Evolutionary conservation across 179 eudicot genomes (phyloP).

Genomic region (Silene vulgaris): DNA sequence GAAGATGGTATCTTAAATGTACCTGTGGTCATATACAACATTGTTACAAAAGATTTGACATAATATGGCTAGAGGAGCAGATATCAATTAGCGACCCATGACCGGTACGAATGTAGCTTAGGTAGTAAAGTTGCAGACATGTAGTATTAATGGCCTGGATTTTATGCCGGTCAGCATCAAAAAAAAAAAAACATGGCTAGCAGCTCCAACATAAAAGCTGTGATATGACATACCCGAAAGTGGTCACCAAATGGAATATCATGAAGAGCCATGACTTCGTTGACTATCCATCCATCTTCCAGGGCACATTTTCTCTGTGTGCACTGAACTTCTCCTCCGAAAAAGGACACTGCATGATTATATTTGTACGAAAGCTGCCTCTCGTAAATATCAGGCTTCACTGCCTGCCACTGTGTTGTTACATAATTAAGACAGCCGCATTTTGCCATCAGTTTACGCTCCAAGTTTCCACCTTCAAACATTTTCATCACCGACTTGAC

Average conservation of each 20-base stretch:
- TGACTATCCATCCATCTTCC: slow-evolving; percentile 52
- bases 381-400: slow-evolving; percentile 48
- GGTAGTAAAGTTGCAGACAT: too few species aligned
- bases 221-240: slow-evolving; percentile 46
- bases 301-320: slow-evolving; percentile 56
- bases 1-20: slow-evolving; percentile 54
- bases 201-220: not conserved
- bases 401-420: slow-evolving; percentile 56
- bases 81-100: not conserved
- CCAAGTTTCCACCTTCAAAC: slow-evolving; percentile 71
- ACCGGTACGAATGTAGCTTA: too few species aligned
- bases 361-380: slow-evolving; percentile 59
- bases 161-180: too few species aligned
- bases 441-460: slow-evolving; percentile 58
- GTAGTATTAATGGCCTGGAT: too few species aligned
- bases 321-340: slow-evolving; percentile 72
- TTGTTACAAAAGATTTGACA: not conserved
- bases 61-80: not conserved
- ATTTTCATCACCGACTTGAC: slow-evolving; percentile 51
- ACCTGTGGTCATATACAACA: slow-evolving; percentile 42
- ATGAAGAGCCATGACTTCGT: slow-evolving; percentile 63
- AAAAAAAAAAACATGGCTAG: not conserved
- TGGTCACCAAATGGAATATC: slow-evolving; percentile 67
- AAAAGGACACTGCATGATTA: slow-evolving; percentile 56
- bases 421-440: slow-evolving; percentile 59